A percentile compares a stretch with the other conserved stretches of the same genome.
phyloP scores from a whole-genome alignment of 805 yeast species.

The Lachancea sp. region DNA sequence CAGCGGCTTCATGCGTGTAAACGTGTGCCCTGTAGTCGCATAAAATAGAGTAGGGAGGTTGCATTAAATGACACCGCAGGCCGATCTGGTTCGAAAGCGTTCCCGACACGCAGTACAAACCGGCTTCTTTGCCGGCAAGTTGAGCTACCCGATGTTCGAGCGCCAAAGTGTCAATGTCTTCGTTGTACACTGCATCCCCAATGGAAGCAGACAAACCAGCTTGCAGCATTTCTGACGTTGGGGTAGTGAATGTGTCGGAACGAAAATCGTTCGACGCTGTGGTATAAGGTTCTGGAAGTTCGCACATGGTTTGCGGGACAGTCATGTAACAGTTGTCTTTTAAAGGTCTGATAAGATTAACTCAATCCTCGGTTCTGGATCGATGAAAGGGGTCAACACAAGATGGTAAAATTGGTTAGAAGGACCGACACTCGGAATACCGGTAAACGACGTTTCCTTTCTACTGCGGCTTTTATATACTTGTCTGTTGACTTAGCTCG shows the following conservation, averaged over 20 bases:
- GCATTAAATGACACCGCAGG: slow-evolving; percentile 62
- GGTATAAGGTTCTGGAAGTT: slow-evolving; percentile 17
- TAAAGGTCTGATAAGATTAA: background rate
- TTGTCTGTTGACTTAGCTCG: background rate
- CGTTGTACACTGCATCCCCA: slow-evolving; percentile 88
- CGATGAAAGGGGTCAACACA: background rate
- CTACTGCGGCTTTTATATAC: background rate
- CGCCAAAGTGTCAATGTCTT: slow-evolving; percentile 62
- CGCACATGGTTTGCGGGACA: slow-evolving; percentile 2
- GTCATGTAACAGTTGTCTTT: background rate
- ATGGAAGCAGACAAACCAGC: slow-evolving; percentile 51
- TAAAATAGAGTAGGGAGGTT: slow-evolving; percentile 70
- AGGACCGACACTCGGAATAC: too few species aligned
- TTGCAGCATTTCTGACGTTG: slow-evolving; percentile 64
- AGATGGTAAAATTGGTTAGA: too few species aligned
- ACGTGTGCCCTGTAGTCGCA: slow-evolving; percentile 87
- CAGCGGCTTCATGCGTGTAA: slow-evolving; percentile 82
- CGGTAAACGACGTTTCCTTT: too few species aligned
- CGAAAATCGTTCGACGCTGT: slow-evolving; percentile 45
- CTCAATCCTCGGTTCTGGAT: background rate
- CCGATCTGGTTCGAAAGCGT: slow-evolving; percentile 88
- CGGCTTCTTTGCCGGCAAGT: slow-evolving; percentile 75
- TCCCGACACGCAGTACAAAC: slow-evolving; percentile 79
- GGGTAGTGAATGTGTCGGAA: slow-evolving; percentile 88
- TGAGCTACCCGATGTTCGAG: slow-evolving; percentile 60